Evolutionary conservation across 2,329 filamentous ascomycete genomes (phyloP).

Genomic region (Pseudocercospora fuligena): DNA sequence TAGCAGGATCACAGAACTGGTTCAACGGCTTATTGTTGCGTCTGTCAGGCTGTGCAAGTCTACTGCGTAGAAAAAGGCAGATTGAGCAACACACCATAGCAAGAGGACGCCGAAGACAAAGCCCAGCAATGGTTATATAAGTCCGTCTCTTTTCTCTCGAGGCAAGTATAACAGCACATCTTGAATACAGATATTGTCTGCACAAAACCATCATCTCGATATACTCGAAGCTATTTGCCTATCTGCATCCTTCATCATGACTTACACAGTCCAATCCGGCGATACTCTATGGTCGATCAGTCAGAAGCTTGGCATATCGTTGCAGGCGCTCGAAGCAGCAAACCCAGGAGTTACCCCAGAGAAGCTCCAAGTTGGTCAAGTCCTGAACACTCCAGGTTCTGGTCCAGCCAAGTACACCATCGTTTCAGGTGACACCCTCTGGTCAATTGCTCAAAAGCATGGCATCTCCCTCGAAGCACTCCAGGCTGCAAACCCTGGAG

Average conservation of each 20-base stretch:
- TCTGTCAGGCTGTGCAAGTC: not conserved
- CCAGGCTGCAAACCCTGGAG: slow-evolving; percentile 16
- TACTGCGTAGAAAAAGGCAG: not conserved
- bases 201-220: not conserved
- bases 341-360: slow-evolving; percentile 9
- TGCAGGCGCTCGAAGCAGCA: slow-evolving; percentile 12
- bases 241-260: not conserved
- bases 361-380: slow-evolving; percentile 16
- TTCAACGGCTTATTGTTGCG: not conserved
- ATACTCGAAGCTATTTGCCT: not conserved
- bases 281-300: slow-evolving; percentile 19
- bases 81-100: not conserved
- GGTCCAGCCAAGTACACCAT: slow-evolving; percentile 13
- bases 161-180: not conserved
- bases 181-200: not conserved
- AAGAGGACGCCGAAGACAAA: not conserved
- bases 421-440: slow-evolving; percentile 15
- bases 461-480: slow-evolving; percentile 9
- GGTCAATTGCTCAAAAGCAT: slow-evolving; percentile 8
- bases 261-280: slow-evolving; percentile 12
- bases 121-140: not conserved
- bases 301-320: slow-evolving; percentile 11
- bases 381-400: slow-evolving; percentile 11
- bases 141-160: not conserved
- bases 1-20: not conserved